Base-by-base conservation (phyloP, 108 stramenopile genomes). In the Cyclotella atomus region DNA sequence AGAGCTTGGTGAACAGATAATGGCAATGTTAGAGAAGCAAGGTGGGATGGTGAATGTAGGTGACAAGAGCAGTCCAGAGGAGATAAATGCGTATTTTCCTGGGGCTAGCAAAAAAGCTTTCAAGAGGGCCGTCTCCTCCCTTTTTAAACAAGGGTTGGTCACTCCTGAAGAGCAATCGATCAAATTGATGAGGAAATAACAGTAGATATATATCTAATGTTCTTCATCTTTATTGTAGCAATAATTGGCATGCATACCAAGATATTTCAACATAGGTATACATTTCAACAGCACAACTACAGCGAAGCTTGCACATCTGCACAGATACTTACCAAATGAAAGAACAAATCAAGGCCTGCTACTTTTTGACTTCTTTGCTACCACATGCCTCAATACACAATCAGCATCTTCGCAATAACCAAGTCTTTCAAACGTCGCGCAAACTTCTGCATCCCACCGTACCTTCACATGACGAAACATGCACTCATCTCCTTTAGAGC, bases 401-500 rank as follows among this genome's bases (percentile, higher is more conserved):
- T 83, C 60, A 38, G 35, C 28, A 65, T 89, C 78, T 53, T 86
- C 83, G 34, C 89, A 90, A 77, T 83, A 89, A 20, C 91, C 89
- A 60, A 85, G 61, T 24, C 47, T 68, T 20, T 69, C 66, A 85
- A 92, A 92, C 23, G 49, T 74, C 21, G 91, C 88, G 84, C 91
- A 92, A 46, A 77, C 72, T 23, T 77, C 75, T 28, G 87, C 88
- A 56, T 69, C 78, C 45, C 69, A 68, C 34, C 83, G 83, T 15
- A 89, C 71, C 68, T 92, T 92, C 46, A 92, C 85, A 68, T 93
- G 92, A 25, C 87, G 85, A 70, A 90, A 93, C 27, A 65, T 62
- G 70, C 92, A 93, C 36, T 77, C 73, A 28, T 83, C 85, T n/a
- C 85, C 89, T 68, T 82, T 87, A 24, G 83, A 68, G 70, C 92